Conservation (phyloP, 2,329 filamentous ascomycete genomes). For the Gremmenia infestans region DNA sequence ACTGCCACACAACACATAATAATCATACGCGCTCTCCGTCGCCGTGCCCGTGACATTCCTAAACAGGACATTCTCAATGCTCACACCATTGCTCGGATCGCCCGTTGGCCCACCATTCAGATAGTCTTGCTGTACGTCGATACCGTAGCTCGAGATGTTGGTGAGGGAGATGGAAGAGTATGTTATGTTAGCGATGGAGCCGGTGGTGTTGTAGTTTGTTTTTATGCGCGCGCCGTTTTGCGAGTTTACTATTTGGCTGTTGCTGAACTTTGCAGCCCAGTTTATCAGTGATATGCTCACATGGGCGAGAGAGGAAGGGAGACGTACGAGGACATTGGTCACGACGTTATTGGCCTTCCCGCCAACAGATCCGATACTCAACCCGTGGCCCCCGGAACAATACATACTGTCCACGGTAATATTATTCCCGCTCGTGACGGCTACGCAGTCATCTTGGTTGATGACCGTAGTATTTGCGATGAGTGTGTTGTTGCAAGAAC, state of each 20-base stretch:
- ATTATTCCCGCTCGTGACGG: slow-evolving; percentile 30
- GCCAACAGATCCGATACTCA: slow-evolving; percentile 32
- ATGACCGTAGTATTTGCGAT: slow-evolving; percentile 28
- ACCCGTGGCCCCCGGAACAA: slow-evolving; percentile 29
- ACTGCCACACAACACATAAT: slow-evolving; percentile 37
- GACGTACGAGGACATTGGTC: slow-evolving; percentile 29
- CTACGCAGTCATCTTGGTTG: slow-evolving; percentile 33
- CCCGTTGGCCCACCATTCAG: slow-evolving; percentile 41
- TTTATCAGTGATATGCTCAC: neutral
- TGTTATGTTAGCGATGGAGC: slow-evolving; percentile 37
- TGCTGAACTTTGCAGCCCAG: slow-evolving; percentile 22
- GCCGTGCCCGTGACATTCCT: slow-evolving; percentile 34
- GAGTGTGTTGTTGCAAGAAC: slow-evolving; percentile 39
- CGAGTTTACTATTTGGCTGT: slow-evolving; percentile 27
- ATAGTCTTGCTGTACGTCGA: slow-evolving; percentile 49
- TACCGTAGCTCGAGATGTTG: slow-evolving; percentile 44
- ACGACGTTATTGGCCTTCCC: slow-evolving; percentile 33
- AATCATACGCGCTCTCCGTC: slow-evolving; percentile 30
- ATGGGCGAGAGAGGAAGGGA: neutral
- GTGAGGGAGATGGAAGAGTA: slow-evolving; percentile 43
- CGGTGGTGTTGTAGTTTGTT: slow-evolving; percentile 36
- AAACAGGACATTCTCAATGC: slow-evolving; percentile 33
- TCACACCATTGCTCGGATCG: slow-evolving; percentile 35
- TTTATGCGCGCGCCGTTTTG: slow-evolving; percentile 37
- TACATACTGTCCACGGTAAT: slow-evolving; percentile 28